Conservation (phyloP, 306 rosid genomes). For the Citrullus amarus region DNA sequence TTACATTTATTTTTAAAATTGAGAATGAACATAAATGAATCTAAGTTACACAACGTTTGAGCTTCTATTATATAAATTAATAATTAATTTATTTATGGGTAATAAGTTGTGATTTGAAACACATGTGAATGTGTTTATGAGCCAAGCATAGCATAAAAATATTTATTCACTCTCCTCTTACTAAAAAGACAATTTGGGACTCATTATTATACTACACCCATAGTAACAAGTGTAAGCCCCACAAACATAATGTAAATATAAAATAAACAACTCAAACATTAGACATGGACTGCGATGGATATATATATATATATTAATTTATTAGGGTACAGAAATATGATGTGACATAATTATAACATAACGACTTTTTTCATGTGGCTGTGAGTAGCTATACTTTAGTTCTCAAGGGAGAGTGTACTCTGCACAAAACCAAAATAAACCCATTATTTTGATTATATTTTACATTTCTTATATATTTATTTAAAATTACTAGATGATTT, state of each 20-base stretch:
- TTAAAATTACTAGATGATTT: not conserved
- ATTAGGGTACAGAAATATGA: not conserved
- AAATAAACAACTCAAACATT: not conserved
- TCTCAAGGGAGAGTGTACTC: conserved; percentile 31
- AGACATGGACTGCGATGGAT: no score
- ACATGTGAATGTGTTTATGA: not conserved
- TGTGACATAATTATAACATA: not conserved
- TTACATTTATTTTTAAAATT: not conserved
- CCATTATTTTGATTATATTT: not conserved
- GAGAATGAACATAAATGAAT: no score
- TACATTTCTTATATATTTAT: not conserved
- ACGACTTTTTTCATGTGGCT: not conserved
- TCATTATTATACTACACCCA: not conserved
- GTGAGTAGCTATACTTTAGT: not conserved
- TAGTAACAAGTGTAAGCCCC: not conserved
- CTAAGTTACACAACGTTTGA: not conserved
- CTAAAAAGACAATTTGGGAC: not conserved
- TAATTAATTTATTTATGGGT: no score
- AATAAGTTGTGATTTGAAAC: not conserved
- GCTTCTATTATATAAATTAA: not conserved
- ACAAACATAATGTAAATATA: not conserved
- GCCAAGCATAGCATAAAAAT: not conserved
- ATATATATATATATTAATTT: no score
- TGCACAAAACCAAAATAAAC: conserved; percentile 14
- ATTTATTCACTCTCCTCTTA: not conserved